These are phyloP conservation scores for Sarocladiaceae sp. DNA, from an alignment of 2,329 filamentous ascomycete genomes.

Conservation along the genomic window DNA sequence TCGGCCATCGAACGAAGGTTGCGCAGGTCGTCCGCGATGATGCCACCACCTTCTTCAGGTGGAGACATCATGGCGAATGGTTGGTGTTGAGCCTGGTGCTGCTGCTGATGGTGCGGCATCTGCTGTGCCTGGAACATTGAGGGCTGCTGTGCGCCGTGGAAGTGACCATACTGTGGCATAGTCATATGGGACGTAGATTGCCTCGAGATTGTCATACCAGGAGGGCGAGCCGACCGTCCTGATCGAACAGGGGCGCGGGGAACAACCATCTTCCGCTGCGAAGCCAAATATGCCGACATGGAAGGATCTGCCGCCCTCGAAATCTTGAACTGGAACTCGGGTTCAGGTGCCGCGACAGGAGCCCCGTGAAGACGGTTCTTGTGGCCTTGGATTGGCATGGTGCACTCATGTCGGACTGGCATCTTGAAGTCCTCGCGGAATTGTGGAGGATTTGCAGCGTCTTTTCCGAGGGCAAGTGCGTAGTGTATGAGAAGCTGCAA, in stretches of 20 bases:
- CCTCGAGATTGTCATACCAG: slow-evolving; percentile 11
- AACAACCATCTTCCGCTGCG: slow-evolving; percentile 28
- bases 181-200: slow-evolving; percentile 14
- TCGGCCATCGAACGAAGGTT: slow-evolving; percentile 28
- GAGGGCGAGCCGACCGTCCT: slow-evolving; percentile 25
- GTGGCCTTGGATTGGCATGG: slow-evolving; percentile 30
- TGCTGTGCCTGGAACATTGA: slow-evolving; percentile 14
- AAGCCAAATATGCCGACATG: slow-evolving; percentile 29
- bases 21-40: slow-evolving; percentile 32
- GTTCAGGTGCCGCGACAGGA: neutral
- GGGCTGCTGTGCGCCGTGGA: slow-evolving; percentile 16
- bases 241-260: slow-evolving; percentile 22
- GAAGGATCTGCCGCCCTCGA: slow-evolving; percentile 26
- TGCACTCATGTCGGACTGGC: slow-evolving; percentile 31
- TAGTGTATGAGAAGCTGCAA: slow-evolving; percentile 33
- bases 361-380: slow-evolving; percentile 15
- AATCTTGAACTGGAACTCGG: slow-evolving; percentile 30
- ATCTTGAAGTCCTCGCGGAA: slow-evolving; percentile 30
- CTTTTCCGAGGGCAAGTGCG: slow-evolving; percentile 32
- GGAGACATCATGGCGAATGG: slow-evolving; percentile 20
- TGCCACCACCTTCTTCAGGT: slow-evolving; percentile 24
- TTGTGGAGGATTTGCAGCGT: slow-evolving; percentile 21
- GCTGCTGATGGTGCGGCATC: slow-evolving; percentile 18
- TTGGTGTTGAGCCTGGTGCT: slow-evolving; percentile 1
- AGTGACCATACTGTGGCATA: slow-evolving; percentile 17